Evolutionary conservation across 345 rosid genomes (phyloP), one percentile per base, ranked within the genome.

Genomic region (Pistacia vera): DNA sequence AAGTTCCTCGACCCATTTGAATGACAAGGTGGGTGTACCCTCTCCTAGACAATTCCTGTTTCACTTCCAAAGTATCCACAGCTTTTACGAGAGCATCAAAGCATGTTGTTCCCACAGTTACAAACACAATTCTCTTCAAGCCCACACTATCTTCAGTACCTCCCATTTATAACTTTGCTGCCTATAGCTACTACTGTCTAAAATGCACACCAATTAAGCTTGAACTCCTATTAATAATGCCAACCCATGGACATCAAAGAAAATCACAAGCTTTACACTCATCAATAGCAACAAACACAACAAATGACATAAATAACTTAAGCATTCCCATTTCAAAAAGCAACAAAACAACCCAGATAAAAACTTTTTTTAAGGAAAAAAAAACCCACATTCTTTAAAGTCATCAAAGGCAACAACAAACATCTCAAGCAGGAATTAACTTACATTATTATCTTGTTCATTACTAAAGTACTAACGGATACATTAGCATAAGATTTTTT

Each of bases 51-150:
- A 94, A 75, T 75, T 85, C 94, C 14, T 80, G 85, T 81, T 88
- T 90, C 33, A 93, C 86, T 64, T 86, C 81, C 72, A 69, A 76
- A 65, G 82, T 83, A 73, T 89, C 93, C 78, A 84, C 88, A 4
- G 85, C 89, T 79, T 81, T 85, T 30, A 89, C 94, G 41, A 96
- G 93, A 8, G 87, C 89, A 84, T 93, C 96, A 35, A 95, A 96
- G 76, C 92, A 82, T 16, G 99, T 96, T 8, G 97, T 96, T 72
- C 98, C 97, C 22, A 92, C 98, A 0, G 98, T 96, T 72, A 92
- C 93, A 75, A 96, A 94, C 28, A 91, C 98, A 44, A 72, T 38
- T 75, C 78, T 91, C 81, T 87, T 86, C 8, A 67, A 59, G 75
- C 66, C 77, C 57, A 2, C 61, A 28, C 46, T 66, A 36, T 83